Base-by-base conservation (phyloP, 768 basidiomycete genomes). In the Rhizopogon vesiculosus region DNA sequence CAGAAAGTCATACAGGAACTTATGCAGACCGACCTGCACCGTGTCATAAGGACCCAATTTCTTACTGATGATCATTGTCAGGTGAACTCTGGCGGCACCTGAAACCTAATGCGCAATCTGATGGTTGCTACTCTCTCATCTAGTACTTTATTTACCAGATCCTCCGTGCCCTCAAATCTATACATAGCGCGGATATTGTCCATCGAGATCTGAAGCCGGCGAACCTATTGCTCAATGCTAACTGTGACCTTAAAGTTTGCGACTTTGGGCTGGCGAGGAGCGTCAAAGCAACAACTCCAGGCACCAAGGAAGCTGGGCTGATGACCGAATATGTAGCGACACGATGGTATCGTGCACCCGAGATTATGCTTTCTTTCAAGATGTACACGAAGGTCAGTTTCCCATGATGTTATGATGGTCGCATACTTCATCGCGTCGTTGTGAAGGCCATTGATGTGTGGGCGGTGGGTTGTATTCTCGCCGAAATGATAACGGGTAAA, bases 321-420 rank as follows among this genome's bases (percentile, higher is more conserved):
- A 86, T 87, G 86, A 87, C 86, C 22, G 87, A 89, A 73, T 92
- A 91, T 63, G 93, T 96, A 52, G 92, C 93, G 2, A 95, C 93
- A 51, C 75, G 93, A 53, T 95, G 91, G 93, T 96, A 94, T 68
- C 84, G 91, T 46, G 93, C 93, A 0, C 92, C 92, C 0, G 93
- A 96, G 70, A 93, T 95, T 66, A 96, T 96, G 93, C 77, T 94
- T 51, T 91, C 88, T 3, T 94, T 93, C 82, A 91, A 92, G 74
- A 88, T 88, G 84, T 87, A 88, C 67, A 86, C 85, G 55, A 86
- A 86, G 76, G 86, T 83, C 59, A 18, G 58, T 28, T 39, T 35
- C 22, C 40, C 52, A 41, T 33, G 46, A 40, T 61, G 53, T 18
- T 60, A 43, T n/a, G 45, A 57, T 58, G 28, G 59, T 42, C 53